Evolutionary conservation across 2,329 filamentous ascomycete species (phyloP), one percentile per base, ranked within the genome.

Genomic region (Aspergillus bombycis): DNA sequence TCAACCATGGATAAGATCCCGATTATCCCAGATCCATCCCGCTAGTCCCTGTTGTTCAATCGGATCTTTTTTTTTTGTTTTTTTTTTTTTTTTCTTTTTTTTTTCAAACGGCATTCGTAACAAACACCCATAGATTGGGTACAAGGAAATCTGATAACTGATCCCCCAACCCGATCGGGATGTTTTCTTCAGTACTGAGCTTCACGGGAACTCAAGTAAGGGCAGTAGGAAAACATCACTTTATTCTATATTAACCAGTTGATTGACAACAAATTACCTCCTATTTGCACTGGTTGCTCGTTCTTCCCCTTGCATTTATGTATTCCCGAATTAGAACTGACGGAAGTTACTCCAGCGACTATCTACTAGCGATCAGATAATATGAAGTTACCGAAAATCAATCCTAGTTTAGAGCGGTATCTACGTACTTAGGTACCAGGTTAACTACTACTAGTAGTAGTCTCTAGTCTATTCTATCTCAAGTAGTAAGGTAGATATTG

Each of bases 1-100:
- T 34, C 53, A 62, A 62, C 60, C 60, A 62, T 62, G 60, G 60
- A 62, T 62, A 55, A 54, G 36, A 28, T 28, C 30, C 34, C 32
- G 43, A 53, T 34, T 26, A 59, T 59, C 57, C 30, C 26, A 45
- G 23, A 38, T 56, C 54, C 28, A 56, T 57, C 32, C 54, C 60
- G 57, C 57, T 58, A 58, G 32, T 34, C 38, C 43, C 36, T 38
- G 36, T 38, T 41, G 38, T 41, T 41, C 19, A 19, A 34, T 41
- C 38, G 16, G 38, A 41, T 41, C 7, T 41, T 41, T 23, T 48
- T 7, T 21, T 21, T 6, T 14, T 14, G 0, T 6, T 26, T 16
- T 26, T 48, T 21, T n/a, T 10, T 9, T n/a, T 41, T n/a, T 9
- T 41, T 9, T 19, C 9, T n/a, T 9, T 38, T 38, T 38, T 19